Evolutionary conservation across 176 grass and related monocot species (phyloP).

Genomic region (Zoysia pacifica): DNA sequence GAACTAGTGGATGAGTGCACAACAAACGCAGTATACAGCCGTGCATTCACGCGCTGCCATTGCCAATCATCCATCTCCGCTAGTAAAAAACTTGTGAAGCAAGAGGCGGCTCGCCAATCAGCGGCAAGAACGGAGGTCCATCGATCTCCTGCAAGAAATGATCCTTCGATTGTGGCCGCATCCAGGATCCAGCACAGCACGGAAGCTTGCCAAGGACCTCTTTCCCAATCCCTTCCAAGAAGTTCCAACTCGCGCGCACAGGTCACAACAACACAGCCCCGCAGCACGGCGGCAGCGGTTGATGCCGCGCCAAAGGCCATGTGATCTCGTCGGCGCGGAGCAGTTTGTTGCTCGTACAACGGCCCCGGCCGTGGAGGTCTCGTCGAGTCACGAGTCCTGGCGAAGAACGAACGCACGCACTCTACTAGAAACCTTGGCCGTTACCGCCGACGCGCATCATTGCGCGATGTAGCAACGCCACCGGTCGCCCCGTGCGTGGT

Average conservation of each 20-base stretch:
- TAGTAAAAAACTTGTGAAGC: neutral
- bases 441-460: neutral
- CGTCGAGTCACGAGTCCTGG: neutral
- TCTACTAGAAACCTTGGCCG: neutral
- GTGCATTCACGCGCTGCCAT: neutral
- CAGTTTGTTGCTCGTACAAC: neutral
- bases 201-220: neutral
- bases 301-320: neutral
- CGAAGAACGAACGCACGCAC: neutral
- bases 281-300: neutral
- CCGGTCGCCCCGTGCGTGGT: neutral
- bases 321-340: neutral
- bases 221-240: neutral
- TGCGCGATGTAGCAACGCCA: too few species aligned
- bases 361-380: neutral
- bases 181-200: conserved; percentile 6
- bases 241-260: neutral
- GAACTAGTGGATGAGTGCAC: neutral
- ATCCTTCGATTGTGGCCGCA: conserved; percentile 17
- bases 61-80: neutral
- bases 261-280: neutral
- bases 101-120: neutral
- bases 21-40: neutral
- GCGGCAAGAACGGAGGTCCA: neutral
- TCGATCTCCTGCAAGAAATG: neutral